Evolutionary conservation across 176 grass and related monocot genomes (phyloP), one percentile per base, ranked within the genome.

Genomic region (Bothriochloa decipiens): DNA sequence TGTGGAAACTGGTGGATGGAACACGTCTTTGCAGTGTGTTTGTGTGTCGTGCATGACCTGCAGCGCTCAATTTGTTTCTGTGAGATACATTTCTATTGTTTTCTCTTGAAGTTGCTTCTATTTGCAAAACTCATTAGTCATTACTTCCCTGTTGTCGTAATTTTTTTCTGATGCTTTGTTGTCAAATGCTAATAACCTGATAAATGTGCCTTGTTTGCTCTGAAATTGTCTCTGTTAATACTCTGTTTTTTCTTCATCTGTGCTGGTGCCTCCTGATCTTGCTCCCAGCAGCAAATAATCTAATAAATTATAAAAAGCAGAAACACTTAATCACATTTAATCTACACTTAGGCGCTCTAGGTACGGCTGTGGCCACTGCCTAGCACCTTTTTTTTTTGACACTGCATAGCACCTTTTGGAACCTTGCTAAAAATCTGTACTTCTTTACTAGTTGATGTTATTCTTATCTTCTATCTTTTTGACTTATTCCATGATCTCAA

Each of bases 381-480:
- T 58, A 23, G 55, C 9, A 26, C 0, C n/a, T 62, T 62, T 62
- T 62, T 32, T 32, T 32, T 32, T 32, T 18, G 53, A 20, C 22
- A 60, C 22, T 60, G 55, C 22, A 20, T 60, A 25, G 57, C n/a
- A 26, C 0, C n/a, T 62, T 62, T 62, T 62, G n/a, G 58, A 62
- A 62, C n/a, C 58, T 62, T 62, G 23, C n/a, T 62, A 26, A 27
- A 75, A 52, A 16, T 1, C 4, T 57, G 18, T 6, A 64, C 15
- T 41, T 85, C 11, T 76, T 29, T 8, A 36, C 40, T 42, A 11
- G 40, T 25, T 52, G 5, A 37, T 70, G 71, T 33, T 63, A 86
- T 65, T 66, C 52, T 47, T 84, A 13, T 86, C 10, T 70, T 77
- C 28, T 45, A 3, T 65, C 29, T 70, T 22, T 91, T 80, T 86